These are phyloP conservation scores for Globisporangium rhizosaccharum DNA, from an alignment of 352 stramenopile genomes.

Conservation along the genomic window DNA sequence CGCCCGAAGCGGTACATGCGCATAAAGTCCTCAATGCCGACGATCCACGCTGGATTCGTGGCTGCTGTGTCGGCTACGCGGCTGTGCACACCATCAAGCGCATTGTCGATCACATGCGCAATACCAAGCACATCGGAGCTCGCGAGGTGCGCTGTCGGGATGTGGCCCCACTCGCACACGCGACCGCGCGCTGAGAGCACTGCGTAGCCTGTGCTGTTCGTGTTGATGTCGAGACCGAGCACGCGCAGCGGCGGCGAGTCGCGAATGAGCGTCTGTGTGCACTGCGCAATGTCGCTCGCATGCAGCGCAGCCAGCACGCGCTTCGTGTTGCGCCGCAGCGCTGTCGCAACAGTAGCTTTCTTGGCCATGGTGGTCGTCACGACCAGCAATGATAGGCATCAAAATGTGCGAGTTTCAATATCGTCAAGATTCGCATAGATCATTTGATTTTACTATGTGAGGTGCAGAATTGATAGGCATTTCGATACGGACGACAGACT, in stretches of 20 bases:
- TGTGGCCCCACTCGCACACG: constrained; percentile 50
- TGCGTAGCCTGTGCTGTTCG: constrained; percentile 72
- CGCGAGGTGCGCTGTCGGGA: constrained; percentile 51
- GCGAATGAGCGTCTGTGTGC: constrained; percentile 23
- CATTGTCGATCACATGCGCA: constrained; percentile 39
- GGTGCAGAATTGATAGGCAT: too few relatives aligned
- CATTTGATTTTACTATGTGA: too few relatives aligned
- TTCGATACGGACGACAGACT: too few relatives aligned
- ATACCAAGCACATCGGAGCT: constrained; percentile 69
- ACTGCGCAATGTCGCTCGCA: constrained; percentile 17
- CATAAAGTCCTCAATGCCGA: constrained; percentile 86
- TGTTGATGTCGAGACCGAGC: constrained; percentile 82
- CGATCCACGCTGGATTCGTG: constrained; percentile 33
- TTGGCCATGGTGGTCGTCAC: constrained; percentile 9
- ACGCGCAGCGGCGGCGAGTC: constrained; percentile 37
- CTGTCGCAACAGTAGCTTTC: constrained; percentile 1
- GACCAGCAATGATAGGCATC: background rate
- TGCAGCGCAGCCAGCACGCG: constrained; percentile 53
- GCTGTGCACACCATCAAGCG: constrained; percentile 26
- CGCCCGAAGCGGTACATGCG: constrained; percentile 68
- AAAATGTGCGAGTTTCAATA: too few relatives aligned
- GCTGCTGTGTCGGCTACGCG: constrained; percentile 6
- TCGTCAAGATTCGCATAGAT: too few relatives aligned
- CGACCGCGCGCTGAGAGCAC: constrained; percentile 52
- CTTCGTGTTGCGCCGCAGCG: constrained; percentile 37